Conservation (phyloP, 108 stramenopile species). For the Cyclostephanos tholiformis region DNA sequence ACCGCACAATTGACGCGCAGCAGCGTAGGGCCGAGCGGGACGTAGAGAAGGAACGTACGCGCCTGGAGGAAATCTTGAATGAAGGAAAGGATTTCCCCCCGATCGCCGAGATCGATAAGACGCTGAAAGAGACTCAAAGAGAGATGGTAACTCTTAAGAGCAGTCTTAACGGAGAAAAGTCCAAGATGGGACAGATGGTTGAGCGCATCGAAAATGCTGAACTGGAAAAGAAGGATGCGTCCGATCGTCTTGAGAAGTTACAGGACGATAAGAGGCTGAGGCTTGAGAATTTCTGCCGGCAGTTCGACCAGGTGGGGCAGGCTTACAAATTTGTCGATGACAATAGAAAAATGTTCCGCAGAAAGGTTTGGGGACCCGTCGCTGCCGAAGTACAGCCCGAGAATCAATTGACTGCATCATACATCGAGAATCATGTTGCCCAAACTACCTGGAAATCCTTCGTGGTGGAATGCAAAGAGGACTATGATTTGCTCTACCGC, state of each 20-base stretch:
- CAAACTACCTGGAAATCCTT: constrained; percentile 61
- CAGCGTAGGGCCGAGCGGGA: constrained; percentile 49
- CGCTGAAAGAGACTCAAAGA: constrained; percentile 28
- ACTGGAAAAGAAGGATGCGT: constrained; percentile 17
- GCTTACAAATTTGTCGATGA: constrained; percentile 61
- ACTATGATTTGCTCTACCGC: constrained; percentile 74
- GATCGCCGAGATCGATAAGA: constrained; percentile 50
- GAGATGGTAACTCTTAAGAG: constrained; percentile 37
- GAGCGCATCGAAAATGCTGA: constrained; percentile 27
- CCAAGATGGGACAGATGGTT: constrained; percentile 9
- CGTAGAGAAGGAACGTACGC: constrained; percentile 41
- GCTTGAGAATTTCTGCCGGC: constrained; percentile 45
- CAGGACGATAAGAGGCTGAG: constrained; percentile 67
- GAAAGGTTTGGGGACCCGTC: constrained; percentile 77
- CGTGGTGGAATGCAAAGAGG: constrained; percentile 77
- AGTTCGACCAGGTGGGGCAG: constrained; percentile 45
- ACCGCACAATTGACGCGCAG: constrained; percentile 49
- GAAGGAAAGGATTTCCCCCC: constrained; percentile 47
- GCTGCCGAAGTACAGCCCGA: constrained; percentile 70
- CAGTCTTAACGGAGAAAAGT: constrained; percentile 38
- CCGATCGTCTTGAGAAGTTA: constrained; percentile 42
- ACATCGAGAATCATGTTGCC: constrained; percentile 73
- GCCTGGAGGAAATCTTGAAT: constrained; percentile 43
- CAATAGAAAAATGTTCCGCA: constrained; percentile 73
- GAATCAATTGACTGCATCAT: constrained; percentile 55